Base-by-base conservation (phyloP, 352 stramenopile species). In the Thraustochytrium sp. region DNA sequence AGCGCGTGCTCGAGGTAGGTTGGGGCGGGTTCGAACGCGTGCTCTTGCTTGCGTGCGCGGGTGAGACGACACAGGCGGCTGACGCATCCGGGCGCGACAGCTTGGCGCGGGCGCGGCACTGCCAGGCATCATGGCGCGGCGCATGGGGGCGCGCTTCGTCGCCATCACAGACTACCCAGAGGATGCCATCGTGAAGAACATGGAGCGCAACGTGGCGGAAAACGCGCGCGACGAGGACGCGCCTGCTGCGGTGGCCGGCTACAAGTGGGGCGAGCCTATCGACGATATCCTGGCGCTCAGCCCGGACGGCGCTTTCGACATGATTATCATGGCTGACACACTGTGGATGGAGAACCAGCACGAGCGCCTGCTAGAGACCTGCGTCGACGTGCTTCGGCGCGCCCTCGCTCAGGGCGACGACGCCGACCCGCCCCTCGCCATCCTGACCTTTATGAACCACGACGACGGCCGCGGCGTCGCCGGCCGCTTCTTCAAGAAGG, bases 341-440 rank as follows among this genome's bases (percentile, higher is more conserved):
- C 49, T 84, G 5, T 84, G 75, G 75, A 49, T 84, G 59, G 61
- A 55, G n/a, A 56, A 73, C 75, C 55, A 84, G 18, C 75, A 84
- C 36, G 54, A 75, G 23, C 64, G 34, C 29, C 75, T 84, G 21
- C 31, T 84, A 18, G 23, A 73, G 36, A 80, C 75, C n/a, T 78
- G 48, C 23, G 59, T 72, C 3, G 59, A 49, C 59, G 26, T 72
- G 2, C 59, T 72, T 2, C 9, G 26, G 11, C 42, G 68, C n/a
- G 68, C 48, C 5, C 68, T 63, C 26, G n/a, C 59, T 9, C 5
- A n/a, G 18, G 68, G 63, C 11, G 48, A 0, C 0, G 40, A 63
- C 23, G 68, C 31, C 9, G 68, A 21, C 54, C 5, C 5, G 5
- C 5, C 42, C 5, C 5, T 55, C 4, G 48, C 40, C 1, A 23